Base-by-base conservation (phyloP, 176 grass and related monocot species). In the Stipa capillata region DNA sequence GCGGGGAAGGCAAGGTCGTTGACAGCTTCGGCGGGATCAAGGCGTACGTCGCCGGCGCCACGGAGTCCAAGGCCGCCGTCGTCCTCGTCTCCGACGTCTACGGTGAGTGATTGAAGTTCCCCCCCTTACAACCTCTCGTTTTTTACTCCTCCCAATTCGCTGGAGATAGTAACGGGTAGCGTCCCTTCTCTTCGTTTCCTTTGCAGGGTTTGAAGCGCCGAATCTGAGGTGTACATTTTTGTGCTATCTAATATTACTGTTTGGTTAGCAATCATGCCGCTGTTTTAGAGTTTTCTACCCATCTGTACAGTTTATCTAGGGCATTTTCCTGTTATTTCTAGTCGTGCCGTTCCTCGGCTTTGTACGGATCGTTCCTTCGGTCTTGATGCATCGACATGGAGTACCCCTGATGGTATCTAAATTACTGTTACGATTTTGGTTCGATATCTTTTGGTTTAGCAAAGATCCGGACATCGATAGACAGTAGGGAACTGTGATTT, bases 121-220 rank as follows among this genome's bases (percentile, higher is more conserved):
- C 14, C 6, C 8, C 58, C 5, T 15, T 7, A 34, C 32, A 61
- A n/a, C n/a, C n/a, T n/a, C 29, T 34, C 1, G 8, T 61, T 61
- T 7, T 34, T 8, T 18, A 2, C 58, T 34, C 16, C 15, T n/a
- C n/a, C n/a, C n/a, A n/a, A n/a, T n/a, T 34, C 58, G 28, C 25
- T 33, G 0, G 50, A 51, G 12, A 43, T 3, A 12, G 4, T 5
- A 23, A 16, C 24, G 11, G 16, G 21, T 9, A 11, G 3, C 20
- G 17, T 35, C 33, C 13, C 1, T 2, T 8, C 0, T 62, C 18
- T 64, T 17, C 25, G 36, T 14, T 24, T 1, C 63, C 16, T 20
- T n/a, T 79, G 54, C 14, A 80, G 65, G 62, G 6, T 76, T 39
- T 39, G 53, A 90, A 83, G 79, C 88, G 10, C 85, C 85, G 4